Conservation (phyloP, 2,329 filamentous ascomycete species). For the Chaetothyriales sp. region DNA sequence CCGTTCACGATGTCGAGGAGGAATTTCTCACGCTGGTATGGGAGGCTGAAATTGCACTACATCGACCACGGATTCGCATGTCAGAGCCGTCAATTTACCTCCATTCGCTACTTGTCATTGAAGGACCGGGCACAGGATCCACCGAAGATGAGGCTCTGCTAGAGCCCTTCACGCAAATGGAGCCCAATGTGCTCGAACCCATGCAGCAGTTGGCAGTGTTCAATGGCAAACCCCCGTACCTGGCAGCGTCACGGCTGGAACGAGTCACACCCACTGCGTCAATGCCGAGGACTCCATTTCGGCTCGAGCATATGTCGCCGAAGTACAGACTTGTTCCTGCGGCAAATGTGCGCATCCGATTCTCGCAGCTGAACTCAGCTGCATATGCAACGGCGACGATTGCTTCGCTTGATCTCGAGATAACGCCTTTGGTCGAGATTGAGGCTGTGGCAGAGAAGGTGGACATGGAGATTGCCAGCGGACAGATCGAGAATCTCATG, state of each 20-base stretch:
- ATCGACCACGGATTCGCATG: slow-evolving; percentile 38
- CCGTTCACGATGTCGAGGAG: slow-evolving; percentile 27
- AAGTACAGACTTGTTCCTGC: slow-evolving; percentile 43
- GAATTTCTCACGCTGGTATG: slow-evolving; percentile 25
- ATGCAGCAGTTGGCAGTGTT: slow-evolving; percentile 38
- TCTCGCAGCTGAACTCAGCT: slow-evolving; percentile 35
- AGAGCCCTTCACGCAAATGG: slow-evolving; percentile 40
- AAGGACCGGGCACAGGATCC: slow-evolving; percentile 26
- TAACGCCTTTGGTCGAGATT: slow-evolving; percentile 39
- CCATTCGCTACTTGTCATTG: slow-evolving; percentile 6
- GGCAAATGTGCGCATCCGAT: slow-evolving; percentile 42
- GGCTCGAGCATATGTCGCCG: slow-evolving; percentile 40
- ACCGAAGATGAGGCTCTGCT: slow-evolving; percentile 34
- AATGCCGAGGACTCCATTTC: slow-evolving; percentile 36
- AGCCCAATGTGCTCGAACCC: slow-evolving; percentile 44
- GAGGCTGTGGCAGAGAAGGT: slow-evolving; percentile 38
- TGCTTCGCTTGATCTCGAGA: slow-evolving; percentile 42
- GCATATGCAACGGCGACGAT: slow-evolving; percentile 35
- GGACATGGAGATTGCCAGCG: slow-evolving; percentile 34
- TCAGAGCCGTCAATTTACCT: slow-evolving; percentile 45
- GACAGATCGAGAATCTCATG: slow-evolving; percentile 33
- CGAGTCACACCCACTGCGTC: slow-evolving; percentile 41
- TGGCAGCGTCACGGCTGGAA: slow-evolving; percentile 44
- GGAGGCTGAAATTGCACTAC: slow-evolving; percentile 30
- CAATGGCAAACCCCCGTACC: slow-evolving; percentile 35